A percentile compares a stretch with the other conserved stretches of the same genome.
Conservation (phyloP, 169 alveolate species). For the Plasmodium vinckei region DNA sequence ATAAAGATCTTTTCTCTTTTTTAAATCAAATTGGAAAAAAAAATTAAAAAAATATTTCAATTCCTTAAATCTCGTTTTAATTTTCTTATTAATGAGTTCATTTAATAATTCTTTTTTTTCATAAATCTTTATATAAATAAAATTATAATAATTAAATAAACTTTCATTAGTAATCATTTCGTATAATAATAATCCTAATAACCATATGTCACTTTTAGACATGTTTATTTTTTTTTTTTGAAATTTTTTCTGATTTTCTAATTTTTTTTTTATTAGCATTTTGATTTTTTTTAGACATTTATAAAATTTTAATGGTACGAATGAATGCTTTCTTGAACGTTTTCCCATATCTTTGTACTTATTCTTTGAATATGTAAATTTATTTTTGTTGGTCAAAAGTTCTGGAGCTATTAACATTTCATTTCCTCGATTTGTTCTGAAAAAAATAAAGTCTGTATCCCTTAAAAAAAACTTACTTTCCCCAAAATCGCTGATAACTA, state of each 20-base stretch:
- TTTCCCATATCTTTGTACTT: neutral
- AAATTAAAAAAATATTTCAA: constrained; percentile 22
- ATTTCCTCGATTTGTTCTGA: constrained; percentile 57
- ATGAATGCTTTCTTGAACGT: too few species aligned
- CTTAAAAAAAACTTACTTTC: constrained; percentile 65
- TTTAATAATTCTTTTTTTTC: constrained; percentile 26
- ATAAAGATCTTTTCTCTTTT: constrained; percentile 44
- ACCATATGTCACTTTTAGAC: constrained; percentile 52
- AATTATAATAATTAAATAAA: constrained; percentile 25
- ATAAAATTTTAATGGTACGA: constrained; percentile 1
- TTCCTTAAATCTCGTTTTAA: neutral
- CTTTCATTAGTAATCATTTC: constrained; percentile 50
- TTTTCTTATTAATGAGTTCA: constrained; percentile 20
- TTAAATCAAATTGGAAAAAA: constrained; percentile 38
- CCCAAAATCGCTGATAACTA: constrained; percentile 68
- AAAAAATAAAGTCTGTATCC: constrained; percentile 50
- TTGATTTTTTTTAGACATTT: constrained; percentile 16
- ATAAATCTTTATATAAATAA: constrained; percentile 49
- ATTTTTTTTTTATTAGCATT: constrained; percentile 9
- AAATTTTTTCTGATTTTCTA: constrained; percentile 9
- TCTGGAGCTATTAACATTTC: constrained; percentile 64
- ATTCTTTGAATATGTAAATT: neutral
- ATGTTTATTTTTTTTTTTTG: constrained; percentile 34
- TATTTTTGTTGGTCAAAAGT: constrained; percentile 1
- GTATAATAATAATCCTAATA: constrained; percentile 39